phyloP scores from a whole-genome alignment of 2,329 filamentous ascomycete genomes.

The Ampelomyces quisqualis region DNA sequence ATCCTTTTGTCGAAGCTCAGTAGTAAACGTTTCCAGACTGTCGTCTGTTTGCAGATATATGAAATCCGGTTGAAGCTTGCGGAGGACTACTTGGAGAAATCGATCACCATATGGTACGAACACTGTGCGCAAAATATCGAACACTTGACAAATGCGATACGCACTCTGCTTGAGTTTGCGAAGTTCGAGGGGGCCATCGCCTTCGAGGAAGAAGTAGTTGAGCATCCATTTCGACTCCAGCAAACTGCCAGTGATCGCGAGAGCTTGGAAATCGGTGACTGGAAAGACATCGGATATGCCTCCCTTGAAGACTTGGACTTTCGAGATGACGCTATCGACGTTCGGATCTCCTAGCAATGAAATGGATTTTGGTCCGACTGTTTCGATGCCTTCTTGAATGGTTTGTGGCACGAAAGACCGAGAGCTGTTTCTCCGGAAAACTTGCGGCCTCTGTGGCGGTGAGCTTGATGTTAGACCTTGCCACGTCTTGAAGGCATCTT shows the following conservation, averaged over 20 bases:
- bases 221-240: constrained; percentile 41
- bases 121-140: constrained; percentile 39
- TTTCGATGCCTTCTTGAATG: constrained; percentile 28
- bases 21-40: constrained; percentile 33
- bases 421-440: constrained; percentile 13
- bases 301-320: constrained; percentile 40
- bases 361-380: constrained; percentile 21
- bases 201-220: constrained; percentile 40
- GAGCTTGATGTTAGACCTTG: constrained; percentile 19
- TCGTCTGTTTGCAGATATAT: constrained; percentile 33
- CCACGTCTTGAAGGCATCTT: constrained; percentile 30
- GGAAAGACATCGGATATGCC: constrained; percentile 39
- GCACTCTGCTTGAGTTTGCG: constrained; percentile 35
- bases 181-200: constrained; percentile 33
- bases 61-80: constrained; percentile 36
- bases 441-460: constrained; percentile 10
- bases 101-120: constrained; percentile 39
- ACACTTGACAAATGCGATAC: constrained; percentile 35
- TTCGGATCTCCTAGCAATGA: constrained; percentile 37
- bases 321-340: constrained; percentile 40
- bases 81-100: constrained; percentile 38
- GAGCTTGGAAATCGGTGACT: constrained; percentile 38
- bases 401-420: constrained; percentile 27
- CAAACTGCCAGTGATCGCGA: constrained; percentile 38
- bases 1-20: constrained; percentile 30